A percentile compares a stretch with the other conserved stretches of the same genome.
Conservation (phyloP, 768 basidiomycete genomes). For the Tricholoma sp. region DNA sequence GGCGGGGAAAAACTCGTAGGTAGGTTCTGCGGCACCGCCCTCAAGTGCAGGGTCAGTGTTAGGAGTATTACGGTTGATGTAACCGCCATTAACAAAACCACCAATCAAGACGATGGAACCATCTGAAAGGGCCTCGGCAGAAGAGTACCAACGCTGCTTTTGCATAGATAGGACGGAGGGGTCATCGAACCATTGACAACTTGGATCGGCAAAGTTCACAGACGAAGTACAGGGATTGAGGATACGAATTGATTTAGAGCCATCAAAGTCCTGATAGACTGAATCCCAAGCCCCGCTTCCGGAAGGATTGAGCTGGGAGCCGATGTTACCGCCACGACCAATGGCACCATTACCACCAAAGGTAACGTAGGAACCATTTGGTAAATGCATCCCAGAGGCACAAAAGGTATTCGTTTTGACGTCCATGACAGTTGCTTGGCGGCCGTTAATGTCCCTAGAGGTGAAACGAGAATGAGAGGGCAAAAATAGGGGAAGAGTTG, state of each 20-base stretch:
- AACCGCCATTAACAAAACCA: slow-evolving; percentile 73
- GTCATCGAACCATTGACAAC: slow-evolving; percentile 75
- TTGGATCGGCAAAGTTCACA: slow-evolving; percentile 39
- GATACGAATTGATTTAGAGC: slow-evolving; percentile 73
- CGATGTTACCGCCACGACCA: slow-evolving; percentile 56
- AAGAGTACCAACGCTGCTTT: slow-evolving; percentile 72
- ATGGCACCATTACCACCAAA: slow-evolving; percentile 80
- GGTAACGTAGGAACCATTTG: slow-evolving; percentile 70
- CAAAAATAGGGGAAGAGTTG: neutral
- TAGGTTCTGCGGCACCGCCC: slow-evolving; percentile 73
- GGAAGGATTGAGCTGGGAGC: slow-evolving; percentile 42
- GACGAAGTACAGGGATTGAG: slow-evolving; percentile 65
- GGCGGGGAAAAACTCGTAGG: slow-evolving; percentile 79
- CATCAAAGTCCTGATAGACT: slow-evolving; percentile 76
- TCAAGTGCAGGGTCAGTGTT: slow-evolving; percentile 57
- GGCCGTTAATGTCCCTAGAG: slow-evolving; percentile 56
- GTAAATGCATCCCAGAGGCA: slow-evolving; percentile 77
- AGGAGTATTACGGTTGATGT: slow-evolving; percentile 72
- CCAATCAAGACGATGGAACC: slow-evolving; percentile 80
- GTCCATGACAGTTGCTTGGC: slow-evolving; percentile 62
- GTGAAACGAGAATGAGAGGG: neutral
- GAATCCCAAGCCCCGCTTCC: slow-evolving; percentile 53
- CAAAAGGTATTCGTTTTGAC: slow-evolving; percentile 74
- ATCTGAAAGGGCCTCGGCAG: slow-evolving; percentile 68
- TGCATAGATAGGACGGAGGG: slow-evolving; percentile 59